A percentile compares a stretch with the other conserved stretches of the same genome.
phyloP scores from a whole-genome alignment of 768 basidiomycete species.

The Wakefieldia striispora region DNA sequence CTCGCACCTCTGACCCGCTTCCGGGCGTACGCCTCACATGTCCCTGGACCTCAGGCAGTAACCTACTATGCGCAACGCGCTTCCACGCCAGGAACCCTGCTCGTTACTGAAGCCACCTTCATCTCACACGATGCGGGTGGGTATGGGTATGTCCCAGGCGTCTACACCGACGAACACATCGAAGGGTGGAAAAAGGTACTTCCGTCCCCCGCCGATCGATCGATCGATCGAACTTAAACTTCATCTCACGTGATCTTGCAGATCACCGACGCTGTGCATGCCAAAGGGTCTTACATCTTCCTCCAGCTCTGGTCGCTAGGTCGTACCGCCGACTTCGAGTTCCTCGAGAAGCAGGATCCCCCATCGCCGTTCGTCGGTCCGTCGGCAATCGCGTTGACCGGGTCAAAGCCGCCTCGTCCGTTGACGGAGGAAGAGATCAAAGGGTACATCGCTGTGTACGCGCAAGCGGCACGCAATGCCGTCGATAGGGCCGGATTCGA shows the following conservation, averaged over 20 bases:
- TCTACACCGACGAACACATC: slow-evolving; percentile 44
- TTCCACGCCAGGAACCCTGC: slow-evolving; percentile 40
- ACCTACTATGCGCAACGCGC: slow-evolving; percentile 51
- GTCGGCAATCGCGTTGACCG: slow-evolving; percentile 28
- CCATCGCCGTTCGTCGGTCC: slow-evolving; percentile 33
- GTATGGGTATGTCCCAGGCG: slow-evolving; percentile 32
- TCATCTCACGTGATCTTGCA: slow-evolving; percentile 14
- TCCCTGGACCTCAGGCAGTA: slow-evolving; percentile 35
- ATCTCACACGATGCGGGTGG: slow-evolving; percentile 51
- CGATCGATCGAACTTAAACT: neutral
- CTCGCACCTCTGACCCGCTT: slow-evolving; percentile 51
- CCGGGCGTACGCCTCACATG: slow-evolving; percentile 36
- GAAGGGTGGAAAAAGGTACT: slow-evolving; percentile 45
- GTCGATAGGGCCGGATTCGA: slow-evolving; percentile 42
- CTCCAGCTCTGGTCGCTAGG: slow-evolving; percentile 56
- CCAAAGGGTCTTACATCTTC: slow-evolving; percentile 43
- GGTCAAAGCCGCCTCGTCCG: slow-evolving; percentile 15
- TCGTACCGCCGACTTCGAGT: slow-evolving; percentile 36
- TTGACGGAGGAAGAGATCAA: slow-evolving; percentile 32
- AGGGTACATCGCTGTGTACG: slow-evolving; percentile 29
- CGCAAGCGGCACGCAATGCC: slow-evolving; percentile 32
- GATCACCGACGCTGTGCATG: slow-evolving; percentile 58
- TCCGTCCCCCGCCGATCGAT: slow-evolving; percentile 2
- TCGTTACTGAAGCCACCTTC: slow-evolving; percentile 56
- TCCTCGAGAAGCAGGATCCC: slow-evolving; percentile 37